Conservation (phyloP, 352 stramenopile genomes). For the Phytophthora foliorum region DNA sequence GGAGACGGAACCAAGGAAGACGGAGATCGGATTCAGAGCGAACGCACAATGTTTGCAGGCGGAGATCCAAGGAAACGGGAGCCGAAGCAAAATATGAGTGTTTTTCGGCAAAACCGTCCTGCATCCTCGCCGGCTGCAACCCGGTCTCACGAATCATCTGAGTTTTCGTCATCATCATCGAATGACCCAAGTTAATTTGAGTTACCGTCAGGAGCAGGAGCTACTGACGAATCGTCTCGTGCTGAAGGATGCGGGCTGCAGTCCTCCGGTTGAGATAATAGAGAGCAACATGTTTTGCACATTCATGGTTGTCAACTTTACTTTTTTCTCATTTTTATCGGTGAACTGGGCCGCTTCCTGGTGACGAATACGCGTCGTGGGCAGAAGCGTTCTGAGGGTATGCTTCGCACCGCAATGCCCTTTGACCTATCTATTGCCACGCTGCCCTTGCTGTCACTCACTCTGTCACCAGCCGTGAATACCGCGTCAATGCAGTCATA, state of each 20-base stretch:
- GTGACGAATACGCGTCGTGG: background rate
- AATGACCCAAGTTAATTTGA: slow-evolving; percentile 2
- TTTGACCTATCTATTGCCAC: slow-evolving; percentile 3
- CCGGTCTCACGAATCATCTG: background rate
- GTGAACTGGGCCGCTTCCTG: slow-evolving; percentile 12
- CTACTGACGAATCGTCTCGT: background rate
- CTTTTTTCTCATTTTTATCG: slow-evolving; percentile 34
- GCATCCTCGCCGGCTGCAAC: slow-evolving; percentile 17
- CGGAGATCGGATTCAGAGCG: slow-evolving; percentile 26
- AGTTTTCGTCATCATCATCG: background rate
- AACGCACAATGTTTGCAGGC: slow-evolving; percentile 28
- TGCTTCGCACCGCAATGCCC: slow-evolving; percentile 22
- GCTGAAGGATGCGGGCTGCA: background rate
- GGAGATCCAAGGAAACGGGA: slow-evolving; percentile 19
- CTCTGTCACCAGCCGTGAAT: slow-evolving; percentile 19
- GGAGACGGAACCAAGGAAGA: slow-evolving; percentile 1
- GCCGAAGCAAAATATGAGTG: slow-evolving; percentile 8
- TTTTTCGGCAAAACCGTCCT: slow-evolving; percentile 22
- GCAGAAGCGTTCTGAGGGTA: slow-evolving; percentile 17
- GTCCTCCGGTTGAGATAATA: background rate
- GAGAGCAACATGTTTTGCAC: background rate
- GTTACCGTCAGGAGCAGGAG: background rate
- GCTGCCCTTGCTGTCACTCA: background rate
- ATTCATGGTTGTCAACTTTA: slow-evolving; percentile 22
- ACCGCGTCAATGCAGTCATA: slow-evolving; percentile 33